Evolutionary conservation across 441 rosid species (phyloP), one percentile per base, ranked within the genome.

Genomic region (Pelargonium australe): DNA sequence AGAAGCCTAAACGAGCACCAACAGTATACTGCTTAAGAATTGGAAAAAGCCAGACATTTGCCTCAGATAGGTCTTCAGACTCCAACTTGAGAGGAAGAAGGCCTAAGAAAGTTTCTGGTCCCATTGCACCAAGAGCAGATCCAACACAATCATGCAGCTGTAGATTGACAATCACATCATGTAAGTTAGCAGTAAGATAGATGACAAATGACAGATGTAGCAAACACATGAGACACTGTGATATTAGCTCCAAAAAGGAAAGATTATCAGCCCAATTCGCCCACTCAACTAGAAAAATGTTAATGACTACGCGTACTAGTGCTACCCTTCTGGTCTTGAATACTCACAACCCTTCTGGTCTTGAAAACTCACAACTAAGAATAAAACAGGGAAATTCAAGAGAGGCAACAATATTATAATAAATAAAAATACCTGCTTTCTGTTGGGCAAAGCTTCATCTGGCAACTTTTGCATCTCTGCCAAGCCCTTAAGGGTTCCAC

Each of bases 61-160:
- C 89, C 76, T 89, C 85, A 72, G 96, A 86, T 47, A 89, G 83
- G 80, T 91, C 92, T 75, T 81, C 79, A 66, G 86, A 87, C 79
- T 90, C 96, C 69, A 95, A 75, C 65, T 84, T 86, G 75, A 95
- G 89, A 63, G 89, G 89, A 49, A 95, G 76, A 77, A 87, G 67
- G 70, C 80, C 80, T 67, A 90, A 78, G 80, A 95, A 87, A 67
- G 87, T 79, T 79, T 92, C 97, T 63, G 97, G 95, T 58, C 99
- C 97, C 92, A 95, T 84, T 66, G 99, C 94, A 71, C 88, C 92
- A 79, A 91, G 85, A 73, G 97, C 97, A 68, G 88, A 92, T 78
- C 98, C 99, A 74, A 95, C 86, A 76, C 96, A 92, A 70, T 87
- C 96, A 79, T 89, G 97, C 79, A 95, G 80, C 97, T 95, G 80